Conservation (phyloP, 352 stramenopile species). For the Phytophthora crassamura region DNA sequence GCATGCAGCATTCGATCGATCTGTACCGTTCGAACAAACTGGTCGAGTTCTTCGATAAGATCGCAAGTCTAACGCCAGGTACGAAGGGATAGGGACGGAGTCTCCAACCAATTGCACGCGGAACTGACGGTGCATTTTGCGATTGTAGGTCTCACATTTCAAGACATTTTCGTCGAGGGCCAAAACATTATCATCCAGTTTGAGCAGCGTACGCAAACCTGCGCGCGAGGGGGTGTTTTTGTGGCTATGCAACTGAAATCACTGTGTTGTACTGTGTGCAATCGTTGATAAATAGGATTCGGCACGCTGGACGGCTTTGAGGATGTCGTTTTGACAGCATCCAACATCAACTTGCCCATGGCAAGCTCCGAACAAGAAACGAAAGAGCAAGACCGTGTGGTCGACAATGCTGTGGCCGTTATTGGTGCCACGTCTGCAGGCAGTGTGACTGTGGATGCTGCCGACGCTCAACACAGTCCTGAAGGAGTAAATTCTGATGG, state of each 20-base stretch:
- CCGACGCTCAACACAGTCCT: background rate
- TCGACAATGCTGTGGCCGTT: background rate
- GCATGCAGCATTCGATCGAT: slow-evolving; percentile 48
- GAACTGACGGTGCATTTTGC: slow-evolving; percentile 9
- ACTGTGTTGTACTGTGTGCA: slow-evolving; percentile 1
- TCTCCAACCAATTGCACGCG: background rate
- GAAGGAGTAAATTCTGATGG: slow-evolving; percentile 3
- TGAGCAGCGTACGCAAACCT: slow-evolving; percentile 43
- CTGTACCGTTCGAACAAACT: slow-evolving; percentile 53
- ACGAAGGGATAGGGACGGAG: background rate
- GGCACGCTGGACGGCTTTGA: slow-evolving; percentile 47
- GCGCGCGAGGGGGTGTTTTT: background rate
- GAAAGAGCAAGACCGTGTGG: background rate
- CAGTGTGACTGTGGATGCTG: background rate
- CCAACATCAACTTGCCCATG: slow-evolving; percentile 7
- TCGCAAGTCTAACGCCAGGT: slow-evolving; percentile 50
- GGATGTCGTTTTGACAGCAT: slow-evolving; percentile 32
- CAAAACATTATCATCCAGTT: slow-evolving; percentile 52
- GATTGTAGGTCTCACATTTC: slow-evolving; percentile 39
- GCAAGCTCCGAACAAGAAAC: slow-evolving; percentile 11
- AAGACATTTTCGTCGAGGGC: slow-evolving; percentile 38
- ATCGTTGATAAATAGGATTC: slow-evolving; percentile 35
- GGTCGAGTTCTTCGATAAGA: slow-evolving; percentile 43
- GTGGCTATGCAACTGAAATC: background rate
- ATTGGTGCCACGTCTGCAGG: background rate